A percentile compares a stretch with the other conserved stretches of the same genome.
Conservation (phyloP, 257 asterid genomes). For the Primulina eburnea region DNA sequence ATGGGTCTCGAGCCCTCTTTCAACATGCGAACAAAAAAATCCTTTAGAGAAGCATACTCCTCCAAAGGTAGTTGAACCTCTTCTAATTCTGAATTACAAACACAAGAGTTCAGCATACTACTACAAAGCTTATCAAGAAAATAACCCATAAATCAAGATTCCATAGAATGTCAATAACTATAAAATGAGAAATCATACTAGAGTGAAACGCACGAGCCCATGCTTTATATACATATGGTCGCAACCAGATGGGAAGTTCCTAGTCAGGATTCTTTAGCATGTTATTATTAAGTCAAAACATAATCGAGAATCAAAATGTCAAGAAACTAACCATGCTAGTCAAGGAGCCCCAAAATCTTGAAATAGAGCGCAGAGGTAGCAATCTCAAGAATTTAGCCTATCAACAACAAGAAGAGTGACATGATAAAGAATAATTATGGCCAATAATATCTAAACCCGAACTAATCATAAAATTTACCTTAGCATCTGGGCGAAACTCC, state of each 20-base stretch:
- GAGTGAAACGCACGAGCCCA: constrained; percentile 99
- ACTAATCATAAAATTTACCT: constrained; percentile 41
- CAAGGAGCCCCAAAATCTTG: constrained; percentile 86
- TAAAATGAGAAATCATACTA: constrained; percentile 45
- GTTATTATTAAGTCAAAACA: constrained; percentile 9
- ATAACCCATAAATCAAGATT: neutral
- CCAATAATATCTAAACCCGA: constrained; percentile 3
- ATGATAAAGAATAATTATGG: constrained; percentile 16
- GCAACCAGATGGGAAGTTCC: constrained; percentile 87
- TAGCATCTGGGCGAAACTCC: constrained; percentile 85
- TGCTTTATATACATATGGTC: constrained; percentile 78
- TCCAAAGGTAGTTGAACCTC: constrained; percentile 83
- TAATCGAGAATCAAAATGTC: constrained; percentile 22
- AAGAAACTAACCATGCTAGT: constrained; percentile 59
- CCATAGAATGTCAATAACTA: constrained; percentile 14
- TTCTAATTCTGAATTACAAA: constrained; percentile 57
- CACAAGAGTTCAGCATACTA: constrained; percentile 15
- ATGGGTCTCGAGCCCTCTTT: constrained; percentile 82
- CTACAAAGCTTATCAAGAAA: constrained; percentile 15
- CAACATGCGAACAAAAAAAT: constrained; percentile 74
- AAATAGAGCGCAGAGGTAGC: constrained; percentile 82
- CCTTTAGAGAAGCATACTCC: constrained; percentile 75
- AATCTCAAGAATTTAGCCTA: constrained; percentile 79
- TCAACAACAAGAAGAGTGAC: constrained; percentile 24
- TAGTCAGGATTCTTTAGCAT: constrained; percentile 37